phyloP scores from a whole-genome alignment of 441 rosid genomes.

The Pelargonium cotyledonis region DNA sequence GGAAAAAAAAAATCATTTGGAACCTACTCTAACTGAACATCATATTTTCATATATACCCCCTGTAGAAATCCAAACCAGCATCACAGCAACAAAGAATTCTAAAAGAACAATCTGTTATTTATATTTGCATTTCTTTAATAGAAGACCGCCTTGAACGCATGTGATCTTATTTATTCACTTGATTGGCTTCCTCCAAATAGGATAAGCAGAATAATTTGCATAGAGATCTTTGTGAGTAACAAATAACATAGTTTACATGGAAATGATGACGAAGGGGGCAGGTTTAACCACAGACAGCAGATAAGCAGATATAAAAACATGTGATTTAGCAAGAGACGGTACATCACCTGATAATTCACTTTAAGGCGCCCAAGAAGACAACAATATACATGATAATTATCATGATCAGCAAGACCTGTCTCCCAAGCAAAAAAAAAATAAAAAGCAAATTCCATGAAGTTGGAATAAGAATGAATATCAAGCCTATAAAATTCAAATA shows the following conservation, averaged over 20 bases:
- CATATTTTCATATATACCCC: not conserved
- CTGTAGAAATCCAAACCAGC: not conserved
- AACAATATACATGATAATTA: constrained; percentile 97
- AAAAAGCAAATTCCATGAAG: not conserved
- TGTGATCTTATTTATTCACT: not conserved
- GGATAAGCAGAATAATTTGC: not conserved
- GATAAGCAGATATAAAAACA: not conserved
- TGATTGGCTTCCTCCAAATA: constrained; percentile 3
- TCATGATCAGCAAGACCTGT: constrained; percentile 99
- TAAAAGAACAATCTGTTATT: not conserved
- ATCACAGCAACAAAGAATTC: constrained; percentile 2
- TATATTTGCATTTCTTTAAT: not conserved
- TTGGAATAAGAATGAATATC: not conserved
- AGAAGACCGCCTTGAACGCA: not conserved
- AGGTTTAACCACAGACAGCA: not conserved
- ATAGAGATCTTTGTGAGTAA: not conserved
- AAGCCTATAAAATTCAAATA: constrained; percentile 3
- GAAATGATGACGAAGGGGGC: not conserved
- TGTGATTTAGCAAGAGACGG: constrained; percentile 1
- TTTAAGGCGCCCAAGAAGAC: constrained; percentile 96
- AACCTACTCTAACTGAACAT: not conserved
- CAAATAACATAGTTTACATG: constrained; percentile 1
- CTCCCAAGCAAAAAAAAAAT: constrained; percentile 13
- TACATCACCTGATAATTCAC: constrained; percentile 82
- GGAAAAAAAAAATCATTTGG: not conserved